These are phyloP conservation scores for Apiotrichum siamense DNA, from an alignment of 1,284 basidiomycete species.

Conservation along the genomic window DNA sequence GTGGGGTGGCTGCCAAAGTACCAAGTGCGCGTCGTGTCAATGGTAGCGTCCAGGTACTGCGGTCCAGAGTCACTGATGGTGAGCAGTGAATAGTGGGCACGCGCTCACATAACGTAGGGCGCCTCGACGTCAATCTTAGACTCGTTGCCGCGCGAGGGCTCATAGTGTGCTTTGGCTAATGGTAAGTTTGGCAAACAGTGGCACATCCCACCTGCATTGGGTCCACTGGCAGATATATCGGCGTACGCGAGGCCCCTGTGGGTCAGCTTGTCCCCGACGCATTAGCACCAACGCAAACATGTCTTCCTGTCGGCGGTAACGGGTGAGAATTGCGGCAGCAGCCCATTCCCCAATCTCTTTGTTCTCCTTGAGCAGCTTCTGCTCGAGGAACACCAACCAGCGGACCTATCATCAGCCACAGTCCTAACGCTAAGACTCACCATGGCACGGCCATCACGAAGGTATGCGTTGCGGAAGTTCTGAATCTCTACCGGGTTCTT, in stretches of 20 bases:
- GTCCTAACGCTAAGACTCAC: conserved; percentile 48
- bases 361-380: conserved; percentile 66
- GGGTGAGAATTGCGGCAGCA: conserved; percentile 74
- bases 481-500: conserved; percentile 83
- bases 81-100: conserved; percentile 15
- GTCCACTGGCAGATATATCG: conserved; percentile 83
- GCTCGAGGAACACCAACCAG: conserved; percentile 87
- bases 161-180: conserved; percentile 82
- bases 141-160: conserved; percentile 65
- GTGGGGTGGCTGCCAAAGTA: conserved; percentile 73
- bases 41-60: conserved; percentile 80
- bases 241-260: conserved; percentile 74
- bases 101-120: conserved; percentile 78
- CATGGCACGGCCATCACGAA: conserved; percentile 86
- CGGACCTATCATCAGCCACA: conserved; percentile 44
- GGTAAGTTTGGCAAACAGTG: conserved; percentile 1
- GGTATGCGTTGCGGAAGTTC: conserved; percentile 75
- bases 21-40: conserved; percentile 80
- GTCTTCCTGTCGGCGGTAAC: conserved; percentile 67
- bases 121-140: conserved; percentile 66
- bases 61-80: conserved; percentile 71
- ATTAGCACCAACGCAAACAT: conserved; percentile 58
- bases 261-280: background rate
- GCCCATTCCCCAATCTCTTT: conserved; percentile 81
- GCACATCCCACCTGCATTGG: conserved; percentile 56